Percentiles rank a stretch among this genome's conserved stretches.
These are phyloP conservation scores for Pichia cactophila DNA, from an alignment of 1,139 yeast genomes.

Conservation along the genomic window DNA sequence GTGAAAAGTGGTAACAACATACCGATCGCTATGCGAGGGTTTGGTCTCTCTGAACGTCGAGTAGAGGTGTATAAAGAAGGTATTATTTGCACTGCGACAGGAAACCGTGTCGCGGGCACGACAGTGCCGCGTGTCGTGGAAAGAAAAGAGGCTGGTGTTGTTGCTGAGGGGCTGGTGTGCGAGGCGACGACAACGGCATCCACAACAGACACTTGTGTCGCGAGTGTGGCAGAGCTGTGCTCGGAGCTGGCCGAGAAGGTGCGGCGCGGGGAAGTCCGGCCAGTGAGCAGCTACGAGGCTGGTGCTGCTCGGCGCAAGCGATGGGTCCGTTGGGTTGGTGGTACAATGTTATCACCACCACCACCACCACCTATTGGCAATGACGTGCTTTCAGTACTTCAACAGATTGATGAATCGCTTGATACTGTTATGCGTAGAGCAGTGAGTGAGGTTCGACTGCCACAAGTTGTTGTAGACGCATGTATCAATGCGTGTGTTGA, in stretches of 20 bases:
- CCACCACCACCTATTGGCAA: neutral
- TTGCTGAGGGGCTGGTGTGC: too few relatives aligned
- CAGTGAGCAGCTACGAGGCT: neutral
- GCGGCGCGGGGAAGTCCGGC: neutral
- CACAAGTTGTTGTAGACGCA: neutral
- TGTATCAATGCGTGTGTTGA: neutral
- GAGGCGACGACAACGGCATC: too few relatives aligned
- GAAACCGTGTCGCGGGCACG: neutral
- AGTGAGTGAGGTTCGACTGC: neutral
- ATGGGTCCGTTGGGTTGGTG: neutral
- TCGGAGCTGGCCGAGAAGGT: neutral
- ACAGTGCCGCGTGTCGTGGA: neutral
- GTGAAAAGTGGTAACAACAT: too few relatives aligned
- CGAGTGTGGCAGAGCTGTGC: neutral
- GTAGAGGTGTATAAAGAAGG: neutral
- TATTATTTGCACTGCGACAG: neutral
- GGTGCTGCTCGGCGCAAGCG: neutral
- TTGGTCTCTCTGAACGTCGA: neutral
- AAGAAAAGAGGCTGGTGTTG: neutral
- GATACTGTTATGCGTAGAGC: neutral
- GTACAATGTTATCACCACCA: neutral
- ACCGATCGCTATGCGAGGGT: neutral
- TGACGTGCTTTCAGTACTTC: neutral
- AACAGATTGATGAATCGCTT: neutral
- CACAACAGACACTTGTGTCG: neutral